phyloP scores from a whole-genome alignment of 2,329 filamentous ascomycete genomes.

The Claviceps paspali region DNA sequence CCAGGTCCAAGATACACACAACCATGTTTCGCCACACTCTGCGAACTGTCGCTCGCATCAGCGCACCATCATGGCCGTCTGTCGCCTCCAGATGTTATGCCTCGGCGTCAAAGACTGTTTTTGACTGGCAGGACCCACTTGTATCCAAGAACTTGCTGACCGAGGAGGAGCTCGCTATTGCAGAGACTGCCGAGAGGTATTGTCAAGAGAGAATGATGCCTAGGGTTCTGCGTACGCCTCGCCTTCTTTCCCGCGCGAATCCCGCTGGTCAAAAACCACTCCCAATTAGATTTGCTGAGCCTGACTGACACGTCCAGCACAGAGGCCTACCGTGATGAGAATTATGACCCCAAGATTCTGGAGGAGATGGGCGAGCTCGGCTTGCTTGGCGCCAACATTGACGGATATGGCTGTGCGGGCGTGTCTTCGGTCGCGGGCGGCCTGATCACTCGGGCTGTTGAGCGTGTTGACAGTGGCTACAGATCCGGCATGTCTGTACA shows the following conservation, averaged over 20 bases:
- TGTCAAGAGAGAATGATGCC: conserved; percentile 83
- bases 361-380: conserved; percentile 87
- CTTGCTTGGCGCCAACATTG: conserved; percentile 71
- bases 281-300: conserved; percentile 1
- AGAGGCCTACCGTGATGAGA: conserved; percentile 75
- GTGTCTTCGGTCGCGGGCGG: conserved; percentile 80
- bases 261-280: not conserved
- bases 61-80: conserved; percentile 11
- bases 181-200: conserved; percentile 82
- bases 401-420: conserved; percentile 79
- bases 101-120: conserved; percentile 26
- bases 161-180: conserved; percentile 79
- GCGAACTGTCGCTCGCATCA: conserved; percentile 14
- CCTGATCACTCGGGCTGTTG: conserved; percentile 77
- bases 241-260: not conserved
- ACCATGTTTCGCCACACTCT: conserved; percentile 18
- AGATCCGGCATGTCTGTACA: conserved; percentile 89
- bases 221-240: conserved; percentile 59
- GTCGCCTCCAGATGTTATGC: conserved; percentile 20
- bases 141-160: conserved; percentile 60
- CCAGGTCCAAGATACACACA: not conserved
- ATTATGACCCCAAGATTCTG: conserved; percentile 74
- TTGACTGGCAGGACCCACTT: conserved; percentile 89
- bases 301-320: conserved; percentile 3
- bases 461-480: conserved; percentile 83